Evolutionary conservation across 129 eudicot genomes (phyloP).

Genomic region (Lactuca sativa): DNA sequence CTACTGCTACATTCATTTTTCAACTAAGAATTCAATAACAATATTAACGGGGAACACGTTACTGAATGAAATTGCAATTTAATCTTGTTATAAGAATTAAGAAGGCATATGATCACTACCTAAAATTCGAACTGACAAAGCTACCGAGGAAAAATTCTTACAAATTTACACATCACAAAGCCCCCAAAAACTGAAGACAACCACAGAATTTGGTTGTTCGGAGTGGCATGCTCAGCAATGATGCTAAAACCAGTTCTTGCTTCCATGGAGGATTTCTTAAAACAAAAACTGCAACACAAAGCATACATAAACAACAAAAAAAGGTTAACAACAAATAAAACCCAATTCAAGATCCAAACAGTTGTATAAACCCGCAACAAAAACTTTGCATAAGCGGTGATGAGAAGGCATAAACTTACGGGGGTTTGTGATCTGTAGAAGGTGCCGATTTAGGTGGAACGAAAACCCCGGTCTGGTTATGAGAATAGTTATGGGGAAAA

Average conservation of each 20-base stretch:
- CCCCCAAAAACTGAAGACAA: conserved; percentile 55
- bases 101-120: conserved; percentile 4
- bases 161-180: conserved; percentile 69
- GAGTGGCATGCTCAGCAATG: conserved; percentile 38
- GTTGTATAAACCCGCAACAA: background rate
- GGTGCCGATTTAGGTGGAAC: background rate
- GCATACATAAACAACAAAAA: background rate
- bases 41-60: background rate
- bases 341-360: conserved; percentile 25
- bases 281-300: background rate
- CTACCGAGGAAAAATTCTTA: conserved; percentile 27
- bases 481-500: conserved; percentile 7
- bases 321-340: background rate
- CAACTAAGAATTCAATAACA: background rate
- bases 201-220: conserved; percentile 47
- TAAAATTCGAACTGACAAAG: background rate
- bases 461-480: background rate
- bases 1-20: background rate
- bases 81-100: background rate
- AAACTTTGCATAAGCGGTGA: conserved; percentile 9
- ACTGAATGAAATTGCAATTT: background rate
- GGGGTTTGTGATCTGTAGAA: conserved; percentile 3
- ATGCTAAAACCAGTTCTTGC: conserved; percentile 25
- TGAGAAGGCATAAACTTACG: conserved; percentile 13
- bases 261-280: conserved; percentile 19